Base-by-base conservation (phyloP, 345 rosid genomes). In the Erysimum cheiranthoides region DNA sequence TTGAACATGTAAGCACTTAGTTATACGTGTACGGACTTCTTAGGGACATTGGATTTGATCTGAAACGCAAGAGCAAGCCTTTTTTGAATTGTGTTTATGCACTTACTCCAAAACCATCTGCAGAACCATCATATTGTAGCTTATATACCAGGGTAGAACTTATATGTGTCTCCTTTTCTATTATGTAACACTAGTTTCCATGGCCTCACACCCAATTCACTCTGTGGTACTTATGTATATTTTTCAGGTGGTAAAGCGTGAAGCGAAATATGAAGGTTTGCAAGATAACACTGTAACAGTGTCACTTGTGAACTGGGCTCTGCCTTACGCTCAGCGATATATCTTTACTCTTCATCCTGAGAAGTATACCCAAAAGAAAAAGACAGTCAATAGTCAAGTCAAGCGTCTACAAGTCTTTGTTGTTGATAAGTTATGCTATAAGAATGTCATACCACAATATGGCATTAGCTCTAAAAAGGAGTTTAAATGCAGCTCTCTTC, bases 291-390 rank as follows among this genome's bases (percentile, higher is more conserved):
- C 81, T 73, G 78, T 76, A 56, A 83, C 82, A 75, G 80, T 85
- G 68, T 83, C 89, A 64, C 76, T 95, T 71, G 72, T 92, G 69
- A 83, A 90, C 75, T 95, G 99, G 99, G 86, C 85, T 66, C 91
- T 95, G 70, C 97, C 99, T 69, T 92, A 86, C 87, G 93, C 97
- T 45, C 99, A 95, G 75, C 93, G 99, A 57, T 95, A 90, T 82
- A 73, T 92, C 34, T 85, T 73, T 74, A 74, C 85, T 59, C 40
- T 84, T 14, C 90, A 89, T 69, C 87, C 82, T 36, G 84, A 86
- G 47, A 82, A 76, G 68, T 95, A 92, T 71, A 47, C 38, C 61
- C 85, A 82, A 74, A 80, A 86, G 28, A 85, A 84, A 82, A 84
- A 73, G 73, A 81, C 84, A 59, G 87, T 84, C 61, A 80, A 82